phyloP scores from a whole-genome alignment of 179 eudicot species.

The Actinidia polygama region DNA sequence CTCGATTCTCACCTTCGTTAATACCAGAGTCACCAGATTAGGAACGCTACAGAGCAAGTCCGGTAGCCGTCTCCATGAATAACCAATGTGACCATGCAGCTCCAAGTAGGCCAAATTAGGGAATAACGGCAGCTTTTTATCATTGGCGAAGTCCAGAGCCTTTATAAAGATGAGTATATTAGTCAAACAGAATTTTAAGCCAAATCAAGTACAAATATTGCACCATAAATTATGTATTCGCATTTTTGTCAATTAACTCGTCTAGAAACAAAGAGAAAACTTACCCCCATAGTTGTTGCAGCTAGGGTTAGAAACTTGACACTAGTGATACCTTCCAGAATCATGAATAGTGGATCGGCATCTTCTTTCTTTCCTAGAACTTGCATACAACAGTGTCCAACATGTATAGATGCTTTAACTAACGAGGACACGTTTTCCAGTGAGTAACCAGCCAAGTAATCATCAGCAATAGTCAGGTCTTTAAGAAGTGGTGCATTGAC shows the following conservation, averaged over 20 bases:
- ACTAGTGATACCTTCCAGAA: constrained; percentile 4
- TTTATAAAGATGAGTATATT: background rate
- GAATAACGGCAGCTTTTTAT: background rate
- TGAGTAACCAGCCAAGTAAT: constrained; percentile 6
- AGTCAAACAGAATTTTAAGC: background rate
- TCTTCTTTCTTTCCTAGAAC: background rate
- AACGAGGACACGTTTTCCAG: constrained; percentile 5
- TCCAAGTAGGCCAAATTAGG: background rate
- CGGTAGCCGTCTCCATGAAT: constrained; percentile 6
- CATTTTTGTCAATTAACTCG: background rate
- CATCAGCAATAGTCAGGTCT: background rate
- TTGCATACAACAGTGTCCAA: constrained; percentile 4
- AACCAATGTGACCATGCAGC: background rate
- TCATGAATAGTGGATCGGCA: background rate
- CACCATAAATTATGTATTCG: background rate
- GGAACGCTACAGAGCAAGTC: background rate
- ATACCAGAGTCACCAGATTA: background rate
- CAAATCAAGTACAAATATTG: background rate
- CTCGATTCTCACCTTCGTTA: constrained; percentile 6
- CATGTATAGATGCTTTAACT: constrained; percentile 7
- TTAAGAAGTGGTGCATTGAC: constrained; percentile 19
- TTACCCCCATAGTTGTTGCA: constrained; percentile 7
- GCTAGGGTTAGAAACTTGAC: background rate
- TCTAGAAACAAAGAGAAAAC: constrained; percentile 2
- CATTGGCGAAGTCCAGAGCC: constrained; percentile 4